phyloP scores from a whole-genome alignment of 352 stramenopile species.

The Pythium aquatile region DNA sequence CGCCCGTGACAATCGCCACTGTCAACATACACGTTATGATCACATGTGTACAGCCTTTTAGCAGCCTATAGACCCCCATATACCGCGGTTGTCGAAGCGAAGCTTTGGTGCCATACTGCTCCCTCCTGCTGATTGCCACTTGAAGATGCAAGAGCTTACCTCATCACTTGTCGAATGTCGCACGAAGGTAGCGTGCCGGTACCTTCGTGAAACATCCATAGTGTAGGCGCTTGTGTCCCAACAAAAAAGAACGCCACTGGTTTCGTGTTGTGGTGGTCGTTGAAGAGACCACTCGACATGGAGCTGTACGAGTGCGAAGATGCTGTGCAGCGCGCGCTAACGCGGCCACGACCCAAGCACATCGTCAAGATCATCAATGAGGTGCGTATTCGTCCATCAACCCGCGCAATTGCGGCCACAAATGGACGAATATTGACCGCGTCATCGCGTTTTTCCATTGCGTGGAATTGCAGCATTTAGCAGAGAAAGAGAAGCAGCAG shows the following conservation, averaged over 20 bases:
- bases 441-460: not conserved
- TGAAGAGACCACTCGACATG: conserved; percentile 37
- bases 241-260: not conserved
- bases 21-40: not conserved
- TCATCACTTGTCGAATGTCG: conserved; percentile 16
- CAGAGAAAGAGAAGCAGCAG: conserved; percentile 28
- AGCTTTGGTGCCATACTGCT: conserved; percentile 25
- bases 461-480: conserved; percentile 40
- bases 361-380: conserved; percentile 81
- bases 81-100: conserved; percentile 56
- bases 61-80: not conserved
- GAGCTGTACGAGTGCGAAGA: conserved; percentile 79
- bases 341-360: conserved; percentile 58
- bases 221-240: not conserved
- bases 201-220: conserved; percentile 20
- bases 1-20: conserved; percentile 87
- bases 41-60: not conserved
- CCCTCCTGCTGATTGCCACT: not conserved
- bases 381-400: conserved; percentile 15
- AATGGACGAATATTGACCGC: not conserved
- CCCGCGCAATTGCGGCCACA: not conserved
- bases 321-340: conserved; percentile 72
- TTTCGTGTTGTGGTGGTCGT: conserved; percentile 14
- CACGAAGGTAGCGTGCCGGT: conserved; percentile 24
- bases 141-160: conserved; percentile 8